Base-by-base conservation (phyloP, 106 monocot genomes). In the Posidonia australis region DNA sequence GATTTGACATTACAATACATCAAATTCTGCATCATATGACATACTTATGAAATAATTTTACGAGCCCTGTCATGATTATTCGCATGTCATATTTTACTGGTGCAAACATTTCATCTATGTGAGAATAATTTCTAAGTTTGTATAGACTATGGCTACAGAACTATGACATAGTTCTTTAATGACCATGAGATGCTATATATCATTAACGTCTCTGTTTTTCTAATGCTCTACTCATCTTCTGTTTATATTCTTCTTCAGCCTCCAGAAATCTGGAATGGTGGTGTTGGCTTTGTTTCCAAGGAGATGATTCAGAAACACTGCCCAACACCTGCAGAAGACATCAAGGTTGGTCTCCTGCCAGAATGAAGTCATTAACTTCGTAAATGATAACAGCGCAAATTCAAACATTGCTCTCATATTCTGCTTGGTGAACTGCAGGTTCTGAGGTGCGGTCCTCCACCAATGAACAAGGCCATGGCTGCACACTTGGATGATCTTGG, bases 401-500 rank as follows among this genome's bases (percentile, higher is more conserved):
- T 3, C 49, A 49, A 49, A 49, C 16, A 46, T 63, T 14, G 5
- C 16, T 23, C 57, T 57, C 16, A 57, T 28, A 17, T 25, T 26
- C 11, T 5, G 14, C 57, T 27, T 27, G 5, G 30, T 66, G 43
- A 46, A 41, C 65, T 56, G 26, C 83, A 88, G 88, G 77, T 88
- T 54, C 58, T 88, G 64, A 72, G 83, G 66, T 88, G 88, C 26
- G 88, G 88, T 14, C 88, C 88, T 29, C 83, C 92, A 70, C 87
- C 92, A 41, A 92, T 92, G 92, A 92, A 92, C 84, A 92, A 92
- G 76, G 92, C 92, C 44, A 92, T 92, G 84, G 87, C 78, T 54
- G 82, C 82, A 0, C 81, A 87, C 62, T 82, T 92, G 17, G 92
- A 92, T 55, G 87, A 80, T 5, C 71, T 92, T 17, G 92, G 92